Conservation (phyloP, 73 alveolate genomes). For the Paramecium primaurelia region DNA sequence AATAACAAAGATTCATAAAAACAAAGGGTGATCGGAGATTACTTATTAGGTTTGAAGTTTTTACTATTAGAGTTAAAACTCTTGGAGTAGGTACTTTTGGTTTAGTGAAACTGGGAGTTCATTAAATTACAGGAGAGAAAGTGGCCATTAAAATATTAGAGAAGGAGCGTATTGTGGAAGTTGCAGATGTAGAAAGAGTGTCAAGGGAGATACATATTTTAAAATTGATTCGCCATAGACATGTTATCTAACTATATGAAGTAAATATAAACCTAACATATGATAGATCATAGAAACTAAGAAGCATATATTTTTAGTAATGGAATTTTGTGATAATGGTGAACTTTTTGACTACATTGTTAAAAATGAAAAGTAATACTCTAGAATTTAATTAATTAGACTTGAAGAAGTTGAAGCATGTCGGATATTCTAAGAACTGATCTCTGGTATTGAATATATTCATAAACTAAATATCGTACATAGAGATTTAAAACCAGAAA, state of each 20-base stretch:
- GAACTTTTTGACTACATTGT: constrained; percentile 93
- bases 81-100: constrained; percentile 64
- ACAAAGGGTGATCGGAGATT: constrained; percentile 38
- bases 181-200: constrained; percentile 85
- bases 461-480: constrained; percentile 83
- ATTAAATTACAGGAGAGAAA: constrained; percentile 58
- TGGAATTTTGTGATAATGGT: constrained; percentile 94
- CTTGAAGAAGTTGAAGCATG: constrained; percentile 81
- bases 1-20: background rate
- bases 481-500: constrained; percentile 93
- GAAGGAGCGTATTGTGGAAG: constrained; percentile 86
- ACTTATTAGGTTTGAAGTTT: constrained; percentile 45
- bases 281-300: constrained; percentile 66
- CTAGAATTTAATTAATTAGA: background rate
- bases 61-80: constrained; percentile 58
- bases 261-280: constrained; percentile 32
- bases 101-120: constrained; percentile 49
- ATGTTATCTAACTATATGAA: constrained; percentile 75
- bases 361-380: constrained; percentile 49
- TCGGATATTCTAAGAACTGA: constrained; percentile 74
- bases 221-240: constrained; percentile 79
- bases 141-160: constrained; percentile 95
- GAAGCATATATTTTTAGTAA: constrained; percentile 80
- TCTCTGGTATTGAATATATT: constrained; percentile 82
- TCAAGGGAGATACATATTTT: constrained; percentile 85